Conservation (phyloP, 306 rosid genomes). For the Nissolia schottii region DNA sequence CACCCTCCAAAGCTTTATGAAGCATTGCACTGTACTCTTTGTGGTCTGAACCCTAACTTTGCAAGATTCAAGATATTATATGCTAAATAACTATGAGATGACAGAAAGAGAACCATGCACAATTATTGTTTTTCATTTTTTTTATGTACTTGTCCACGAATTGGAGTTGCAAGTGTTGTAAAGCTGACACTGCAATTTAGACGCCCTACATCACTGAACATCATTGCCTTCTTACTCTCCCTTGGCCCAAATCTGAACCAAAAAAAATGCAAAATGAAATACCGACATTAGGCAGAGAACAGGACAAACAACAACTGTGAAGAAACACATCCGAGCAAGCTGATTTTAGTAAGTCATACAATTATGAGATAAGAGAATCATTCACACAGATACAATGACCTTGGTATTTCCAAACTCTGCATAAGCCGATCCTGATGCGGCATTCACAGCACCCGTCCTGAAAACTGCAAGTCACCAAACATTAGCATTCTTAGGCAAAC, state of each 20-base stretch:
- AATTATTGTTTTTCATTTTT: not conserved
- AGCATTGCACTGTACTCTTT: slow-evolving; percentile 80
- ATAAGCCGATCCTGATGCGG: slow-evolving; percentile 97
- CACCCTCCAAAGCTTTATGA: slow-evolving; percentile 93
- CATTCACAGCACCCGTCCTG: slow-evolving; percentile 91
- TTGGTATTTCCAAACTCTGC: slow-evolving; percentile 94
- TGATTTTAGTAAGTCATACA: not conserved
- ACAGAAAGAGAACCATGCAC: not conserved
- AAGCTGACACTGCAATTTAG: slow-evolving; percentile 82
- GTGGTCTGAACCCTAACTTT: slow-evolving; percentile 67
- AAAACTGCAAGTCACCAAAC: slow-evolving; percentile 58
- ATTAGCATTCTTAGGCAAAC: not conserved
- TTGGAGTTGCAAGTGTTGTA: slow-evolving; percentile 78
- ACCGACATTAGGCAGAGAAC: slow-evolving; percentile 9
- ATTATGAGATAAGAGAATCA: slow-evolving; percentile 14
- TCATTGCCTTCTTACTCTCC: slow-evolving; percentile 97
- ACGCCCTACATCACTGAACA: slow-evolving; percentile 86
- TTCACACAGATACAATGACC: slow-evolving; percentile 98
- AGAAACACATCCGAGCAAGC: not conserved
- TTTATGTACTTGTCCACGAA: slow-evolving; percentile 71
- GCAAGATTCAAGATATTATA: slow-evolving; percentile 24
- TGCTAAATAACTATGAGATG: not conserved
- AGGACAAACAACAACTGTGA: not conserved
- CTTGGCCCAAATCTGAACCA: slow-evolving; percentile 83
- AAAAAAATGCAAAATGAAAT: not conserved